These are phyloP conservation scores for Neurospora sp. DNA, from an alignment of 495 filamentous ascomycete species.

Conservation along the genomic window DNA sequence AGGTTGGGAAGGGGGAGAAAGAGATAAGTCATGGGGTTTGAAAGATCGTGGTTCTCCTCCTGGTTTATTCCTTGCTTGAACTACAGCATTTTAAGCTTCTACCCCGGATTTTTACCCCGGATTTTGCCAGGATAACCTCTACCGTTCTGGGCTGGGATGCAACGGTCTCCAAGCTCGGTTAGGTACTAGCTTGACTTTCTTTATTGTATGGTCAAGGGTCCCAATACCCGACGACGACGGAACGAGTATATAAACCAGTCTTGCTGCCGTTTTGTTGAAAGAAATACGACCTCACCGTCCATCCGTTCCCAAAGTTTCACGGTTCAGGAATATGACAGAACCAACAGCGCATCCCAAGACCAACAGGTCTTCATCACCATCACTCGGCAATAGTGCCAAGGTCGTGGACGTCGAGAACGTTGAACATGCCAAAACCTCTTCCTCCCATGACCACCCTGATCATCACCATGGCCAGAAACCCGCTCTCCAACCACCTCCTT, in stretches of 20 bases:
- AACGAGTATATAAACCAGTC: not conserved
- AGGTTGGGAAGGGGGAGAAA: not conserved
- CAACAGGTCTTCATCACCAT: not conserved
- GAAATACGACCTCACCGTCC: not conserved
- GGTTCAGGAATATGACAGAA: not conserved
- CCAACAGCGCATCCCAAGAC: not conserved
- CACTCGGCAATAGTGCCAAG: not conserved
- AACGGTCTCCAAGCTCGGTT: not conserved
- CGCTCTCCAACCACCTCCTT: constrained; percentile 32
- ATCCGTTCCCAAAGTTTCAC: not conserved
- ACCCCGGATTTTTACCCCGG: not conserved
- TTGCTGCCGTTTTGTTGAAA: not conserved
- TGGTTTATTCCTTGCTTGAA: not conserved
- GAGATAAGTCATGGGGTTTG: not conserved
- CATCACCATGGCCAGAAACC: not conserved
- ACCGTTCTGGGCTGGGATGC: not conserved
- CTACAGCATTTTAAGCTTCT: not conserved
- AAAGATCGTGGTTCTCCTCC: not conserved
- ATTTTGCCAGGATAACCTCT: not conserved
- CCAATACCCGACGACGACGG: too few species aligned
- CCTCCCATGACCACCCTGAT: not conserved
- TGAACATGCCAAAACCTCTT: not conserved
- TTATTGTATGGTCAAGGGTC: too few species aligned
- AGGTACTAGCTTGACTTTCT: not conserved
- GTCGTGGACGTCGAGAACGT: not conserved